phyloP scores from a whole-genome alignment of 108 stramenopile genomes.

The Chaetoceros muelleri region DNA sequence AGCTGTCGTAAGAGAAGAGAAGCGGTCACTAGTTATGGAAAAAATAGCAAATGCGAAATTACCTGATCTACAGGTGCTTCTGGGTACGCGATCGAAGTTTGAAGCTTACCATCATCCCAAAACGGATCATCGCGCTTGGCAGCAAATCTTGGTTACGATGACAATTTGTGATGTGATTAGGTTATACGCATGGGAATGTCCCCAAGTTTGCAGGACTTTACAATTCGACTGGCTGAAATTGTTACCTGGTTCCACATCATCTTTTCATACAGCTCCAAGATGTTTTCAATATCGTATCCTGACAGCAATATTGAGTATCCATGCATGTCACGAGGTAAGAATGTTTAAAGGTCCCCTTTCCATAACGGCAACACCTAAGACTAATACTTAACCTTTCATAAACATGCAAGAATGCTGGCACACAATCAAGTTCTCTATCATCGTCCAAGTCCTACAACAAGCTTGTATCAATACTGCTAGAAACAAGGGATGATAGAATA shows the following conservation, averaged over 20 bases:
- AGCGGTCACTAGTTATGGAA: slow-evolving; percentile 10
- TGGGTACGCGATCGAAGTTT: slow-evolving; percentile 38
- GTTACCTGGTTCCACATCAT: slow-evolving; percentile 19
- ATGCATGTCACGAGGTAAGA: not conserved
- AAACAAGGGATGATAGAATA: not conserved
- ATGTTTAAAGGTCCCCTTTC: no score
- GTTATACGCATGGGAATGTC: slow-evolving; percentile 23
- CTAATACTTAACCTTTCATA: no score
- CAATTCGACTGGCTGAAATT: slow-evolving; percentile 70
- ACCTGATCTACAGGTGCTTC: slow-evolving; percentile 47
- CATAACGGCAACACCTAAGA: no score
- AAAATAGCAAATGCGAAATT: slow-evolving; percentile 20
- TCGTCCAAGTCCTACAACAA: not conserved
- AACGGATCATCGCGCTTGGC: slow-evolving; percentile 9
- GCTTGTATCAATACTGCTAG: not conserved
- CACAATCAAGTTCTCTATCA: not conserved
- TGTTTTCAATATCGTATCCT: slow-evolving; percentile 21
- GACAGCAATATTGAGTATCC: slow-evolving; percentile 8
- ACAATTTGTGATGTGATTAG: slow-evolving; percentile 24
- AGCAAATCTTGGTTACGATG: not conserved
- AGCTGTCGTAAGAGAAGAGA: not conserved
- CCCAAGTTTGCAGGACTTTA: slow-evolving; percentile 14
- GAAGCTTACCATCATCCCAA: slow-evolving; percentile 25
- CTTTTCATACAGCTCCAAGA: slow-evolving; percentile 17
- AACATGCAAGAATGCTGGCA: no score